phyloP scores from a whole-genome alignment of 108 stramenopile genomes.

The Bacterosira constricta region DNA sequence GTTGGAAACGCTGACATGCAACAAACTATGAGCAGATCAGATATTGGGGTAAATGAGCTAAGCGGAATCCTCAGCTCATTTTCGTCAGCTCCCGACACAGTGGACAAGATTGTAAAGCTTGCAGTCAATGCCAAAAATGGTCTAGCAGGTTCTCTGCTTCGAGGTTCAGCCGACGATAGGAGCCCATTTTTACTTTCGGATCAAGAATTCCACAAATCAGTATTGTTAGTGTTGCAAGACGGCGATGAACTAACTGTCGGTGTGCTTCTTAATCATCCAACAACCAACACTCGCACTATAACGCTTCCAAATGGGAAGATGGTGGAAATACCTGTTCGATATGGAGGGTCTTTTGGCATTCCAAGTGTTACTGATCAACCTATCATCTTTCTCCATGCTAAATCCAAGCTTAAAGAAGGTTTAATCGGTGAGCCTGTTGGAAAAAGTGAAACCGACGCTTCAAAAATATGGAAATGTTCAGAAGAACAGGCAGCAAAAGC shows the following conservation, averaged over 20 bases:
- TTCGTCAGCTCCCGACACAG: too few species aligned
- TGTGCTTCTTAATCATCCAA: conserved; percentile 23
- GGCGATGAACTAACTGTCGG: conserved; percentile 11
- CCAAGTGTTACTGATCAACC: conserved; percentile 2
- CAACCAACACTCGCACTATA: neutral
- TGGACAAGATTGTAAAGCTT: conserved; percentile 5
- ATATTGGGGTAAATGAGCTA: too few species aligned
- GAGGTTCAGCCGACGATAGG: conserved; percentile 12
- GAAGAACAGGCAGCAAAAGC: neutral
- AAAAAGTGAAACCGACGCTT: neutral
- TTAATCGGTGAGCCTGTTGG: conserved; percentile 1
- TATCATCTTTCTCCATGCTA: conserved; percentile 7
- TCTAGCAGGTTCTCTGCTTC: conserved; percentile 6
- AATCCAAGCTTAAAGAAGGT: neutral
- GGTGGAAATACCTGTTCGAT: neutral
- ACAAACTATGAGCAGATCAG: too few species aligned
- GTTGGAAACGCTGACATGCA: neutral
- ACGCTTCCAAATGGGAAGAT: neutral
- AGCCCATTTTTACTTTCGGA: conserved; percentile 12
- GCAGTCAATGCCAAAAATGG: conserved; percentile 12
- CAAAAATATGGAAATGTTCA: conserved; percentile 19
- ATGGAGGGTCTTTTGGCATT: conserved; percentile 11
- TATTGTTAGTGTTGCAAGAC: conserved; percentile 17
- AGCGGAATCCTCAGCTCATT: too few species aligned
- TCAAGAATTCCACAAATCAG: conserved; percentile 18